Conservation (phyloP, 257 asterid species). For the Nicotiana paniculata region DNA sequence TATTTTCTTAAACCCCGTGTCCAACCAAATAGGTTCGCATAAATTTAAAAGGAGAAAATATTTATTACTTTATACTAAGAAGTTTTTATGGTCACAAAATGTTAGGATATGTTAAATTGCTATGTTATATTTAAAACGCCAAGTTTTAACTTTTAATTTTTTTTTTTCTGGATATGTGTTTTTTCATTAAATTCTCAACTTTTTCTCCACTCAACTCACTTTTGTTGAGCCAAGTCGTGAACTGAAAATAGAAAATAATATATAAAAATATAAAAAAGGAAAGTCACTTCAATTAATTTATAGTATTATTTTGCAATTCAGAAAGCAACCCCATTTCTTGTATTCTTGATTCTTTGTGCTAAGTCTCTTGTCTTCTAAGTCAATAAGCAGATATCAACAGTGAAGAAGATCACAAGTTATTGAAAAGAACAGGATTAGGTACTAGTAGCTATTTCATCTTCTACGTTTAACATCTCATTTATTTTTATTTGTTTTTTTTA, state of each 20-base stretch:
- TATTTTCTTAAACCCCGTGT: no score
- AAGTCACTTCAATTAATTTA: neutral
- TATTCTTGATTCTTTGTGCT: conserved; percentile 9
- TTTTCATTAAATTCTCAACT: neutral
- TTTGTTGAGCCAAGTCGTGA: neutral
- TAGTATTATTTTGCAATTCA: neutral
- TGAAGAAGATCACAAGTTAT: neutral
- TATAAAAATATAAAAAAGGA: neutral
- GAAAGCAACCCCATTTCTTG: neutral
- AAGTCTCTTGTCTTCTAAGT: neutral
- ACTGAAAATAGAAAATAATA: neutral
- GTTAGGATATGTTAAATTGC: no score
- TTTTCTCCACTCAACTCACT: neutral
- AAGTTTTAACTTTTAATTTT: no score
- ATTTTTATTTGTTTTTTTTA: neutral
- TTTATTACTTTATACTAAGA: no score
- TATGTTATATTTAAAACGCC: no score
- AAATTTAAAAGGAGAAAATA: no score
- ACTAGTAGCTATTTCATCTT: neutral
- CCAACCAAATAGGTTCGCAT: no score
- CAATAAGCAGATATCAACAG: neutral
- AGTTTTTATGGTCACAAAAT: no score
- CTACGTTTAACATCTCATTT: neutral
- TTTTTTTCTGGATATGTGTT: neutral
- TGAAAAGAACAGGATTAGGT: conserved; percentile 24